Evolutionary conservation across 495 filamentous ascomycete genomes (phyloP).

Genomic region (Acidomyces sp.): DNA sequence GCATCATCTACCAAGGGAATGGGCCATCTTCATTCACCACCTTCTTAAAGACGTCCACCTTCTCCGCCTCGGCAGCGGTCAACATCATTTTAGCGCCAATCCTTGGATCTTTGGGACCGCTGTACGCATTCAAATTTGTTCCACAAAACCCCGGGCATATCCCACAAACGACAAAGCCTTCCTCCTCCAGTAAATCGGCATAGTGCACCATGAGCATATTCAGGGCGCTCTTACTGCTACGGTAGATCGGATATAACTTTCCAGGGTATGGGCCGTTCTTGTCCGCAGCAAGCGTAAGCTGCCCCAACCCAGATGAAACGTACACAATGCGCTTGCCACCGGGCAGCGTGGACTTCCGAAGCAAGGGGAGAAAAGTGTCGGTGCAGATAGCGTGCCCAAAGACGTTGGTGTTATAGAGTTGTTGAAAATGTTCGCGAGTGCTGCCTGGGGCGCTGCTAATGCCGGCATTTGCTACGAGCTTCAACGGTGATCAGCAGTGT

Average conservation of each 20-base stretch:
- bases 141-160: background rate
- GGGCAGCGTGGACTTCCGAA: background rate
- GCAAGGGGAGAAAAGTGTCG: background rate
- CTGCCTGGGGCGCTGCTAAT: background rate
- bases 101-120: background rate
- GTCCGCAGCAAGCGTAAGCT: too few relatives aligned
- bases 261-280: constrained; percentile 14
- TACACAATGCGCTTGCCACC: constrained; percentile 29
- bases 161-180: background rate
- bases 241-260: constrained; percentile 19
- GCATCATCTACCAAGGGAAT: background rate
- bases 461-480: background rate
- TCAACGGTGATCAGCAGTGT: background rate
- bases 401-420: background rate
- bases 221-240: constrained; percentile 34
- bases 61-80: background rate
- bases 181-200: background rate
- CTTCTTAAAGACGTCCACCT: background rate
- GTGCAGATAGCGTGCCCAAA: background rate
- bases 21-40: background rate
- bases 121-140: background rate
- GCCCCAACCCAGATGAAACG: constrained; percentile 26
- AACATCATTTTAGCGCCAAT: background rate
- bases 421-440: background rate
- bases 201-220: constrained; percentile 27